Evolutionary conservation across 1,284 basidiomycete genomes (phyloP), one percentile per base, ranked within the genome.

Genomic region (Quambalaria eucalypti): DNA sequence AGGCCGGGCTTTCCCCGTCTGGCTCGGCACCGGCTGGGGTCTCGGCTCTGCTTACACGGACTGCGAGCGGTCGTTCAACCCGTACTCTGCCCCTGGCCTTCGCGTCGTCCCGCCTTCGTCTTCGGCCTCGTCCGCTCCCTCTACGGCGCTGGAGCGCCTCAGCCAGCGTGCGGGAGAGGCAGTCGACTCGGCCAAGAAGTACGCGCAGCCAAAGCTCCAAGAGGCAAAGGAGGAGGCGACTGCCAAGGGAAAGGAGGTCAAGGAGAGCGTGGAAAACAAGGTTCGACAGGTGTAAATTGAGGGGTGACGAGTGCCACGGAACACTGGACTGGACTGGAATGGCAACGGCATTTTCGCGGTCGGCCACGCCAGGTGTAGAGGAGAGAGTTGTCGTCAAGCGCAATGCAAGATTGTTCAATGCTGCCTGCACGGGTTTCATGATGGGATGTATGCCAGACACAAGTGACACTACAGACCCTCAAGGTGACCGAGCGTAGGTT

Each of bases 1-100:
- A 97, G 92, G 93, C 80, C 88, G 92, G 65, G 88, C 87, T 73
- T 97, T 91, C 89, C 93, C 93, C 25, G 87, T 97, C 61, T 87
- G 90, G 59, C 84, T 97, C 56, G 83, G 88, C 6, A 90, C 91
- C 21, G 92, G 93, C 60, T 95, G 88, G 75, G 90, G 88, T 47
- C 81, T 85, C 47, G 79, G 77, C 59, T 84, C 85, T 55, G 88
- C 89, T 47, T 93, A 92, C 78, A 89, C 89, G 28, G 88, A 96
- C 82, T 96, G 91, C 79, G 90, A 96, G 80, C 86, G 89, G 64
- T 87, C 88, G 23, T 93, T 96, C 83, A 93, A 93, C 80, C 88
- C 90, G 19, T 87, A 91, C 60, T 84, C 90, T 70, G 84, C 93
- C 74, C 87, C 90, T 36, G 91, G 91, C 64, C 89, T 88, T 57